A percentile compares a stretch with the other conserved stretches of the same genome.
These are phyloP conservation scores for Dichomitus squalens DNA, from an alignment of 1,284 basidiomycete species.

Conservation along the genomic window DNA sequence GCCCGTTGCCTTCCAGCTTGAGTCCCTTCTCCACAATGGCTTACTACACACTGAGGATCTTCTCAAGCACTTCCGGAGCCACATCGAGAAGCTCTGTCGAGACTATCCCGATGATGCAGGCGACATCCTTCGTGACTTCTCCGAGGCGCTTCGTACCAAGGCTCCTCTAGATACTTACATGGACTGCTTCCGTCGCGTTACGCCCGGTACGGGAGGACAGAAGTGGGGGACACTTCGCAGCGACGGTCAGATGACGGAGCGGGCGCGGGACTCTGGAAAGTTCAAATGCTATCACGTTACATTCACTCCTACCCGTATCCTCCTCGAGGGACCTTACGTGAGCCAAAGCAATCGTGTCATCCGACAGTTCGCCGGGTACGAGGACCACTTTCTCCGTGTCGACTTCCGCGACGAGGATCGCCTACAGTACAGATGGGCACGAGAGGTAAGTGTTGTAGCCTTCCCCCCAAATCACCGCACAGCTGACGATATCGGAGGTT, in stretches of 20 bases:
- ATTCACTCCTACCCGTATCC: slow-evolving; percentile 70
- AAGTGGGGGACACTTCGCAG: slow-evolving; percentile 2
- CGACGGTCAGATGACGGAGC: slow-evolving; percentile 10
- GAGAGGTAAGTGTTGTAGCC: slow-evolving; percentile 37
- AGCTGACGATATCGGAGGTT: slow-evolving; percentile 32
- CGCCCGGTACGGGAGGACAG: slow-evolving; percentile 1
- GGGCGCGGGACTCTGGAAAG: slow-evolving; percentile 31
- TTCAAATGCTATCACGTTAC: slow-evolving; percentile 66
- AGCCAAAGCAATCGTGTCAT: slow-evolving; percentile 70
- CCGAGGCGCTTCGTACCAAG: slow-evolving; percentile 45
- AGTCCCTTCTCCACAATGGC: slow-evolving; percentile 61
- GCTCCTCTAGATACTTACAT: slow-evolving; percentile 45
- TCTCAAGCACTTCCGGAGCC: slow-evolving; percentile 44
- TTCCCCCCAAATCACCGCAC: background rate
- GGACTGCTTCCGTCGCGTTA: slow-evolving; percentile 50
- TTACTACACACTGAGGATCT: slow-evolving; percentile 57
- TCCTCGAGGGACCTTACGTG: slow-evolving; percentile 72
- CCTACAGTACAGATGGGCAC: slow-evolving; percentile 66
- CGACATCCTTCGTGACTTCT: slow-evolving; percentile 54
- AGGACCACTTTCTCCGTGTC: slow-evolving; percentile 73
- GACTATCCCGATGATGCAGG: slow-evolving; percentile 38
- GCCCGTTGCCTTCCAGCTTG: slow-evolving; percentile 71
- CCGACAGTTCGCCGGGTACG: slow-evolving; percentile 56
- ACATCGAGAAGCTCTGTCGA: slow-evolving; percentile 44
- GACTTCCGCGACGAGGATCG: slow-evolving; percentile 80